phyloP scores from a whole-genome alignment of 1,139 yeast species.

The Debaryomycetaceae sp. region DNA sequence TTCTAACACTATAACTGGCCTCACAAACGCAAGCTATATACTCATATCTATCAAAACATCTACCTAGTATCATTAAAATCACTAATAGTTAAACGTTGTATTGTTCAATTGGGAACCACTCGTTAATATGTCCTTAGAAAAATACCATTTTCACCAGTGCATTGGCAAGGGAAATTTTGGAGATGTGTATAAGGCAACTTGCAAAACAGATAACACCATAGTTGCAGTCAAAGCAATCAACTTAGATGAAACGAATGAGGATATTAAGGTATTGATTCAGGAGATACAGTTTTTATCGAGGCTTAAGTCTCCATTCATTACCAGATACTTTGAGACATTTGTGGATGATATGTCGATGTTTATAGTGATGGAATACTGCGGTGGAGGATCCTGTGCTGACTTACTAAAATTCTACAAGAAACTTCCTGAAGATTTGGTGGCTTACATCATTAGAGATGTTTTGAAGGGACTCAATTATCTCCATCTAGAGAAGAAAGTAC shows the following conservation, averaged over 20 bases:
- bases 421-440: constrained; percentile 55
- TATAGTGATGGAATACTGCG: constrained; percentile 91
- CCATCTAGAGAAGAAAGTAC: constrained; percentile 72
- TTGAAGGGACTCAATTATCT: constrained; percentile 65
- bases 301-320: constrained; percentile 60
- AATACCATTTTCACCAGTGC: constrained; percentile 49
- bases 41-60: neutral
- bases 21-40: neutral
- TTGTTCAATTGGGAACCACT: neutral
- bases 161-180: constrained; percentile 87
- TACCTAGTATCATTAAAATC: neutral
- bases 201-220: constrained; percentile 24
- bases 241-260: constrained; percentile 71
- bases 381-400: constrained; percentile 87
- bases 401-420: constrained; percentile 50
- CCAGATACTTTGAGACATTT: constrained; percentile 62
- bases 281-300: constrained; percentile 73
- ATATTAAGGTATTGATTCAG: constrained; percentile 61
- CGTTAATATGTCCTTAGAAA: constrained; percentile 13
- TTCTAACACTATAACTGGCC: neutral
- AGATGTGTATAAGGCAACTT: constrained; percentile 67
- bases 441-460: constrained; percentile 58
- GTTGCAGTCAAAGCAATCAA: constrained; percentile 82
- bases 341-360: constrained; percentile 66
- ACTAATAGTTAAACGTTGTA: neutral